Evolutionary conservation across 1,139 yeast genomes (phyloP).

Genomic region (Hyphopichia burtonii): DNA sequence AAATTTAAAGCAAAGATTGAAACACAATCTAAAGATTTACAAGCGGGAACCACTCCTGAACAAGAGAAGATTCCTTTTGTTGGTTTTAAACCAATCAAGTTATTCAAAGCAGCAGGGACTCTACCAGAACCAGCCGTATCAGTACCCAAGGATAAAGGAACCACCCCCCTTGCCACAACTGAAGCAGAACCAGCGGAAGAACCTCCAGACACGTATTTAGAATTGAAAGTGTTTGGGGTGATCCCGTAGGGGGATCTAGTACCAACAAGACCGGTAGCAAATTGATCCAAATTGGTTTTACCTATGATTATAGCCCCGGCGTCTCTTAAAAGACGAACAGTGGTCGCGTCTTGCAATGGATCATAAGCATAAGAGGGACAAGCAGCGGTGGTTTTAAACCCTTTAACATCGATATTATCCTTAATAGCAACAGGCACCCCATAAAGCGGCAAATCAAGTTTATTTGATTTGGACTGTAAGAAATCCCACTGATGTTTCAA

Average conservation of each 20-base stretch:
- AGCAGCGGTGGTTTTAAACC: constrained; percentile 88
- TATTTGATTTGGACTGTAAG: constrained; percentile 60
- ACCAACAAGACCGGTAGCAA: constrained; percentile 96
- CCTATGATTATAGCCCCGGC: constrained; percentile 93
- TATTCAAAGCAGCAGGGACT: constrained; percentile 96
- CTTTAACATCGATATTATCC: constrained; percentile 88
- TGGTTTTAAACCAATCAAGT: constrained; percentile 88
- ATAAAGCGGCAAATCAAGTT: constrained; percentile 56
- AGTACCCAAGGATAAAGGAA: constrained; percentile 86
- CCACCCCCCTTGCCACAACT: constrained; percentile 84
- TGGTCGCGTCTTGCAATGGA: constrained; percentile 71
- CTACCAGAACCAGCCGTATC: constrained; percentile 99
- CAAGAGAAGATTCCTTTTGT: constrained; percentile 85
- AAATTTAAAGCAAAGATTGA: constrained; percentile 77
- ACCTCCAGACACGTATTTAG: constrained; percentile 85
- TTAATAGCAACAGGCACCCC: constrained; percentile 96
- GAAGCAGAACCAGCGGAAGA: constrained; percentile 95
- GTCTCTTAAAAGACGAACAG: constrained; percentile 64
- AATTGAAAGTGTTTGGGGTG: constrained; percentile 74
- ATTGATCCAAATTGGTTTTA: constrained; percentile 91
- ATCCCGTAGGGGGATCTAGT: constrained; percentile 91
- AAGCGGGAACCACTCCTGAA: constrained; percentile 94
- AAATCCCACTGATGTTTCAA: constrained; percentile 77
- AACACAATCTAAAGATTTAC: constrained; percentile 90
- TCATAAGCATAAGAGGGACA: constrained; percentile 77